A percentile compares a stretch with the other conserved stretches of the same genome.
Evolutionary conservation across 306 rosid genomes (phyloP).

Genomic region (Styphnolobium japonicum): DNA sequence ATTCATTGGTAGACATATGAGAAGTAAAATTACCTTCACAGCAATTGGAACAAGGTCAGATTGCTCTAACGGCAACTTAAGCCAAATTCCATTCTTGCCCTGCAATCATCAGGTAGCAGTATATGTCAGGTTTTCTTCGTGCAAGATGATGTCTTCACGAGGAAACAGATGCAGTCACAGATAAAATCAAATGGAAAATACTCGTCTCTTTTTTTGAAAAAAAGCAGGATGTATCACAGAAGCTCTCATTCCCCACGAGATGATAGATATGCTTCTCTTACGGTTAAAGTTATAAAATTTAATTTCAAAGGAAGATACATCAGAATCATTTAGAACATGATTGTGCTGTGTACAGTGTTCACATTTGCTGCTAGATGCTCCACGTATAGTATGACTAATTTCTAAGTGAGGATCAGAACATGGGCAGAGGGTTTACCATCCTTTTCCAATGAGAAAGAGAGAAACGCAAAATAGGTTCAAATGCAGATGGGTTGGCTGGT

Average conservation of each 20-base stretch:
- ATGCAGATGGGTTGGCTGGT: slow-evolving; percentile 52
- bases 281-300: neutral
- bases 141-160: neutral
- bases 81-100: slow-evolving; percentile 99
- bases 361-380: neutral
- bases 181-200: neutral
- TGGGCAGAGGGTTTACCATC: slow-evolving; percentile 41
- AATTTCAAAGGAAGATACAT: neutral
- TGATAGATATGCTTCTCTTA: neutral
- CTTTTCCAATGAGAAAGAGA: slow-evolving; percentile 81
- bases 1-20: neutral
- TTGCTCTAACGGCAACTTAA: slow-evolving; percentile 67
- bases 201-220: neutral
- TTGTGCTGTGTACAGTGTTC: neutral
- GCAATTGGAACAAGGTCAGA: slow-evolving; percentile 82
- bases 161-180: neutral
- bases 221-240: neutral
- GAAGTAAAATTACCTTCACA: slow-evolving; percentile 70
- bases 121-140: neutral
- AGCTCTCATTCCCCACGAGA: neutral
- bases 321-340: neutral
- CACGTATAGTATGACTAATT: neutral
- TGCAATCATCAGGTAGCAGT: slow-evolving; percentile 29
- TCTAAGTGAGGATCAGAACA: neutral
- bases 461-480: slow-evolving; percentile 50